Percentiles rank a stretch among this genome's conserved stretches.
Conservation (phyloP, 2,329 filamentous ascomycete species). For the Exophiala spinifera region DNA sequence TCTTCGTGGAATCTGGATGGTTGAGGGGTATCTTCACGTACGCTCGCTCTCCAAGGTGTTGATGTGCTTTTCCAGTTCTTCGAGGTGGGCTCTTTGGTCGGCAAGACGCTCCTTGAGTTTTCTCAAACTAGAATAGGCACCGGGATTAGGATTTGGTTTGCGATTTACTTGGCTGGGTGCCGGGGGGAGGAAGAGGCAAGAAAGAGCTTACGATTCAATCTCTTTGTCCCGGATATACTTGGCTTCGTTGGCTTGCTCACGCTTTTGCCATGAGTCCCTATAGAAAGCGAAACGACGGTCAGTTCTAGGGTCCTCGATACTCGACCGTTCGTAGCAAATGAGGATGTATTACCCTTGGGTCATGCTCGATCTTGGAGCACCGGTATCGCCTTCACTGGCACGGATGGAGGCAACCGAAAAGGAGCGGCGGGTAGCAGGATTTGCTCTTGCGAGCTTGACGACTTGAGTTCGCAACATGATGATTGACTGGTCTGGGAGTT, state of each 20-base stretch:
- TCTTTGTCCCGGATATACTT: conserved; percentile 82
- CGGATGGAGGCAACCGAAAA: conserved; percentile 62
- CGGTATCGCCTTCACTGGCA: conserved; percentile 70
- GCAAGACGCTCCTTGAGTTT: conserved; percentile 66
- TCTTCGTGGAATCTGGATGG: neutral
- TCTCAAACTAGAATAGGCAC: conserved; percentile 52
- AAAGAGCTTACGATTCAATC: conserved; percentile 66
- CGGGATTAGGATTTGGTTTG: neutral
- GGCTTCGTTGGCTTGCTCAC: conserved; percentile 84
- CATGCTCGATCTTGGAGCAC: conserved; percentile 41
- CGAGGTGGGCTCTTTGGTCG: conserved; percentile 77
- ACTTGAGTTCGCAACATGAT: conserved; percentile 68
- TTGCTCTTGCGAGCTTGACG: conserved; percentile 56
- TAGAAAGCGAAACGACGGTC: neutral
- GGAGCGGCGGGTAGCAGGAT: conserved; percentile 49
- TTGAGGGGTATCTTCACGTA: conserved; percentile 56
- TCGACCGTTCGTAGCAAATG: neutral
- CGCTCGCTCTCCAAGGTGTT: conserved; percentile 73
- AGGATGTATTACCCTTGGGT: conserved; percentile 37
- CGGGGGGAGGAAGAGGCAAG: neutral
- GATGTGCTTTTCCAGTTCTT: conserved; percentile 85
- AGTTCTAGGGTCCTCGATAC: neutral
- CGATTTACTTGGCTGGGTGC: too few species aligned
- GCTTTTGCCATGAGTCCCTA: conserved; percentile 89
- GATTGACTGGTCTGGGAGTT: conserved; percentile 20